Evolutionary conservation across 2,329 filamentous ascomycete species (phyloP).

Genomic region (Sarocladium kiliense): DNA sequence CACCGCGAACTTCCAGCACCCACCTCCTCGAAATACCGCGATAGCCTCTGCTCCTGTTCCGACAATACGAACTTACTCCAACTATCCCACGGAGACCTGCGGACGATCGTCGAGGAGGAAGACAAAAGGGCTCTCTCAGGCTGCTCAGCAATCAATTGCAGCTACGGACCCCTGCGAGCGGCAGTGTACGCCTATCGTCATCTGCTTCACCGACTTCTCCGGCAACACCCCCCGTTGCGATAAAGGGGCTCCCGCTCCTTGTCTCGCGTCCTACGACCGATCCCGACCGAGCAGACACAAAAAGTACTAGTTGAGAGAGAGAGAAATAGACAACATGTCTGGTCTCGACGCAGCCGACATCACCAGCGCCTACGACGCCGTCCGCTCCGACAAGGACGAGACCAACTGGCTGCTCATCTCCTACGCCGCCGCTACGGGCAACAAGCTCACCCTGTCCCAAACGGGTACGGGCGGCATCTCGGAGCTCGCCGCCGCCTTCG

Average conservation of each 20-base stretch:
- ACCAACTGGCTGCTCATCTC: slow-evolving; percentile 65
- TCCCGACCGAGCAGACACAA: background rate
- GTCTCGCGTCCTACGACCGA: too few relatives aligned
- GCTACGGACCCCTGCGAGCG: background rate
- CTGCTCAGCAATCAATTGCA: background rate
- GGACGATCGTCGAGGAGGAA: background rate
- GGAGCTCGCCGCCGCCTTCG: slow-evolving; percentile 52
- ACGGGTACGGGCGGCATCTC: slow-evolving; percentile 57
- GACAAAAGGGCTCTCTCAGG: background rate
- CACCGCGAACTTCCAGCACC: background rate
- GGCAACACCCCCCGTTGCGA: slow-evolving; percentile 1
- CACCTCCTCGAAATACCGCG: slow-evolving; percentile 2
- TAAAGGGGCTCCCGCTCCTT: background rate
- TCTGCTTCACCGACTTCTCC: background rate
- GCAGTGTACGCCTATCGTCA: background rate
- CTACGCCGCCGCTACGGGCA: slow-evolving; percentile 49
- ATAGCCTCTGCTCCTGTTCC: background rate
- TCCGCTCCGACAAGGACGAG: slow-evolving; percentile 60
- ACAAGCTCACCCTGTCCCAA: slow-evolving; percentile 48
- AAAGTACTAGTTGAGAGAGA: background rate
- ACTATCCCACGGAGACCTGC: background rate
- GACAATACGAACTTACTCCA: background rate
- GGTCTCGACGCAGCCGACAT: slow-evolving; percentile 55
- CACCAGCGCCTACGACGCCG: slow-evolving; percentile 55
- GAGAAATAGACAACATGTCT: slow-evolving; percentile 38